Percentiles rank a stretch among this genome's conserved stretches.
phyloP scores from a whole-genome alignment of 306 rosid genomes.

The Citrullus mucosospermus region DNA sequence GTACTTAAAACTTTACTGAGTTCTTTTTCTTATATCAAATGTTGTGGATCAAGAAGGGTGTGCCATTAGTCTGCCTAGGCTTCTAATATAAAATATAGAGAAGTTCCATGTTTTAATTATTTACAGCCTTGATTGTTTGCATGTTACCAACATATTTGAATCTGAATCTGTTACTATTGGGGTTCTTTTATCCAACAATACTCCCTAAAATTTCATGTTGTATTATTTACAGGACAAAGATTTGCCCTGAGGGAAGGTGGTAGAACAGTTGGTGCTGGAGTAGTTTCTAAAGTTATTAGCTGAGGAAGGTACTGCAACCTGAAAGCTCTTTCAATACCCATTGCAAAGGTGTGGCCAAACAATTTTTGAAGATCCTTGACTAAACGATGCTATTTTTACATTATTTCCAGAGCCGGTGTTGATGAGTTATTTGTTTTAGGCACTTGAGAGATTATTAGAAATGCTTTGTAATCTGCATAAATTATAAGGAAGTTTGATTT shows the following conservation, averaged over 20 bases:
- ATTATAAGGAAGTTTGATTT: background rate
- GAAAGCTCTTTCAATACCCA: background rate
- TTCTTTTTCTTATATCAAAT: background rate
- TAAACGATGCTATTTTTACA: background rate
- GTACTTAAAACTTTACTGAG: background rate
- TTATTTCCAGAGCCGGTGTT: background rate
- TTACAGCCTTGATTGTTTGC: background rate
- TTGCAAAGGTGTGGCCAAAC: conserved; percentile 7
- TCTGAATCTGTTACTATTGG: background rate
- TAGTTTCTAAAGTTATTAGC: conserved; percentile 79
- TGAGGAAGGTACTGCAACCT: conserved; percentile 11
- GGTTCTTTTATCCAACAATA: background rate
- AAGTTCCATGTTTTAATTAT: background rate
- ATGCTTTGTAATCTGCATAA: conserved; percentile 3
- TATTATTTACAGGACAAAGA: conserved; percentile 71
- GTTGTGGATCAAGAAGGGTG: background rate
- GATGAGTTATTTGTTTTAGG: background rate
- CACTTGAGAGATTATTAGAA: background rate
- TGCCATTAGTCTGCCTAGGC: background rate
- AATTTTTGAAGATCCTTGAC: conserved; percentile 8
- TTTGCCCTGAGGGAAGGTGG: conserved; percentile 99
- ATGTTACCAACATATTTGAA: background rate
- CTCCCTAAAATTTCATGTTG: background rate
- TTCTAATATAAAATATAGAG: background rate
- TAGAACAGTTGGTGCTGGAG: conserved; percentile 99